phyloP scores from a whole-genome alignment of 176 grass and related monocot species.

The Bothriochloa decipiens region DNA sequence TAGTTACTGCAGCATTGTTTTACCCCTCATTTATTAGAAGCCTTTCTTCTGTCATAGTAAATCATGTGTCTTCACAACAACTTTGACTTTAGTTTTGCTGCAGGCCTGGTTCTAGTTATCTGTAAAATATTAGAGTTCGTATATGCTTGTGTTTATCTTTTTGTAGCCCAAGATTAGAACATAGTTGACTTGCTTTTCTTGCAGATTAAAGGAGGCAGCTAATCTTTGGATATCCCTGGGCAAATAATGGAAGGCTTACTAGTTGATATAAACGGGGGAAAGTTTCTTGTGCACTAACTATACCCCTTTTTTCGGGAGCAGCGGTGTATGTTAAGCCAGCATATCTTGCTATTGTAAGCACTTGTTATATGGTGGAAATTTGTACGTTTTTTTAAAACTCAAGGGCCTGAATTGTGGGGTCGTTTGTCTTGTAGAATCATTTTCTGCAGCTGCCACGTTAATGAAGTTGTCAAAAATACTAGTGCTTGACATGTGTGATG shows the following conservation, averaged over 20 bases:
- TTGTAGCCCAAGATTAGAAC: background rate
- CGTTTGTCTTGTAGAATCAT: constrained; percentile 19
- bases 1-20: constrained; percentile 12
- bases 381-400: constrained; percentile 26
- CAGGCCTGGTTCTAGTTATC: constrained; percentile 9
- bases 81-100: background rate
- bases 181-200: constrained; percentile 26
- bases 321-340: constrained; percentile 23
- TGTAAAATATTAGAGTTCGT: background rate
- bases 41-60: constrained; percentile 20
- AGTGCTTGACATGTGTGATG: background rate
- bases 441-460: background rate
- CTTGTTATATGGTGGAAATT: constrained; percentile 9
- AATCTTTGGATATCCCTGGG: background rate
- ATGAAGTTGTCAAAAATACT: constrained; percentile 25
- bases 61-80: background rate
- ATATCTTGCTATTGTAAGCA: constrained; percentile 35
- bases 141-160: background rate
- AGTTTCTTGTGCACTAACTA: background rate
- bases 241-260: constrained; percentile 47
- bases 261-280: constrained; percentile 34
- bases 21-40: background rate
- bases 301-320: background rate
- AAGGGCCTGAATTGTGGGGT: background rate
- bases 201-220: constrained; percentile 19